Percentiles rank a stretch among this genome's conserved stretches.
Evolutionary conservation across 371 early-diverging fungal genomes (phyloP).

Genomic region (Capillidium heterosporum): DNA sequence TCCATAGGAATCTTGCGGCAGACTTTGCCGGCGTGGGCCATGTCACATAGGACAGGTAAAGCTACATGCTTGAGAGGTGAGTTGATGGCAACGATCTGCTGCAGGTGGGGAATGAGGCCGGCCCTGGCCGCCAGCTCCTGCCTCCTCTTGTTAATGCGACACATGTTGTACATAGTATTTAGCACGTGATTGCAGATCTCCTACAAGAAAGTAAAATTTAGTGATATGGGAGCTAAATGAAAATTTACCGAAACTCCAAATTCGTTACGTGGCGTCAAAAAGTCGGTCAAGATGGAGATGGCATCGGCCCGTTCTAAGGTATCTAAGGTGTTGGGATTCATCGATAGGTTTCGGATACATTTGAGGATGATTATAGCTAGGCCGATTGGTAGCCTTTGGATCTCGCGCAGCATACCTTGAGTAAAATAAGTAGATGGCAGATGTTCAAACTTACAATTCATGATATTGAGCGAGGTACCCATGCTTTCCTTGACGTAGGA

Average conservation of each 20-base stretch:
- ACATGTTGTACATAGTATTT: conserved; percentile 34
- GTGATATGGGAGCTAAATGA: not conserved
- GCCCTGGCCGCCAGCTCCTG: conserved; percentile 29
- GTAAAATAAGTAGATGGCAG: not conserved
- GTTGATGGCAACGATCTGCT: conserved; percentile 19
- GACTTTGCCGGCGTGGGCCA: conserved; percentile 26
- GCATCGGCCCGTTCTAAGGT: conserved; percentile 21
- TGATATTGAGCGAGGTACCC: conserved; percentile 16
- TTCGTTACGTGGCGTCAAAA: conserved; percentile 15
- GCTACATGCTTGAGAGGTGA: conserved; percentile 34
- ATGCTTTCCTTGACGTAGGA: conserved; percentile 24
- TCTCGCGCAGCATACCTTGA: conserved; percentile 15
- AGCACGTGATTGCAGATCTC: conserved; percentile 34
- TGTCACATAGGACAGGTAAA: conserved; percentile 32
- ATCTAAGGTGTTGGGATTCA: conserved; percentile 27
- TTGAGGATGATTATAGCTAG: conserved; percentile 24
- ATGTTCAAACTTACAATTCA: not conserved
- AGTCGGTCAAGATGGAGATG: conserved; percentile 19
- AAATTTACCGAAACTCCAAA: not conserved
- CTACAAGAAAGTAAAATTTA: conserved; percentile 6
- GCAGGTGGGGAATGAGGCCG: conserved; percentile 29
- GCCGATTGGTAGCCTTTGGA: conserved; percentile 16
- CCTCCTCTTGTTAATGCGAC: conserved; percentile 27
- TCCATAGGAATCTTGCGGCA: conserved; percentile 25
- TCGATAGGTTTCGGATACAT: conserved; percentile 33